These are phyloP conservation scores for Crithidia sp. DNA, from an alignment of 208 protist genomes.

Conservation along the genomic window DNA sequence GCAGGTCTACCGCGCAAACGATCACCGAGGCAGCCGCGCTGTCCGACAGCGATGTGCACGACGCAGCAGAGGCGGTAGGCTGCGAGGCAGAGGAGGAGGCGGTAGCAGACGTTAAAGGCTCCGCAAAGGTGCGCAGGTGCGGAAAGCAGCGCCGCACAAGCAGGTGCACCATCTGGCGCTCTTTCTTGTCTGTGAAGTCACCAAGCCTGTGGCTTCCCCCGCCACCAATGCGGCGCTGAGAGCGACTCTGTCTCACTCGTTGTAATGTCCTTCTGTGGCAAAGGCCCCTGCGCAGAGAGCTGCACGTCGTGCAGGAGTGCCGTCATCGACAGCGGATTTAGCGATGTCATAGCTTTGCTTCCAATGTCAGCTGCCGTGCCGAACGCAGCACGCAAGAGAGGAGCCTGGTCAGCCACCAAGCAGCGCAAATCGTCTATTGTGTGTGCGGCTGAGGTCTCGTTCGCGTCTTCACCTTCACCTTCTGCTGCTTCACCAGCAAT, in stretches of 20 bases:
- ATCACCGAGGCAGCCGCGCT: slow-evolving; percentile 25
- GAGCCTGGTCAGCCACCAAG: not conserved
- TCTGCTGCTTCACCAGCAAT: not conserved
- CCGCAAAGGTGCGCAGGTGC: slow-evolving; percentile 43
- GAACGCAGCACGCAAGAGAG: slow-evolving; percentile 4
- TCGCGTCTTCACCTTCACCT: not conserved
- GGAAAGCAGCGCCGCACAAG: slow-evolving; percentile 51
- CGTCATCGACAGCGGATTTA: slow-evolving; percentile 11
- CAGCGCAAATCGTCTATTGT: not conserved
- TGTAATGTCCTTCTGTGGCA: slow-evolving; percentile 1
- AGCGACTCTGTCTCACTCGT: not conserved
- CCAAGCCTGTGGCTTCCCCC: slow-evolving; percentile 5
- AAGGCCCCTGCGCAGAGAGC: slow-evolving; percentile 3
- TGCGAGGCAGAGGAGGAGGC: not conserved
- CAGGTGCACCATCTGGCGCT: slow-evolving; percentile 32
- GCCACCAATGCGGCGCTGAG: slow-evolving; percentile 5
- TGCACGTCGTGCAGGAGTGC: slow-evolving; percentile 19
- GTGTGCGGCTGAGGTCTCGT: not conserved
- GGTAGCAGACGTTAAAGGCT: not conserved
- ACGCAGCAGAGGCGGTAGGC: not conserved
- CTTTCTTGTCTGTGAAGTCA: slow-evolving; percentile 12
- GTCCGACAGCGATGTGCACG: not conserved
- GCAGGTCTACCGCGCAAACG: slow-evolving; percentile 25
- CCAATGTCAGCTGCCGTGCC: slow-evolving; percentile 11
- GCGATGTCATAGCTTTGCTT: not conserved